phyloP scores from a whole-genome alignment of 306 rosid species.

The Vigna radiata region DNA sequence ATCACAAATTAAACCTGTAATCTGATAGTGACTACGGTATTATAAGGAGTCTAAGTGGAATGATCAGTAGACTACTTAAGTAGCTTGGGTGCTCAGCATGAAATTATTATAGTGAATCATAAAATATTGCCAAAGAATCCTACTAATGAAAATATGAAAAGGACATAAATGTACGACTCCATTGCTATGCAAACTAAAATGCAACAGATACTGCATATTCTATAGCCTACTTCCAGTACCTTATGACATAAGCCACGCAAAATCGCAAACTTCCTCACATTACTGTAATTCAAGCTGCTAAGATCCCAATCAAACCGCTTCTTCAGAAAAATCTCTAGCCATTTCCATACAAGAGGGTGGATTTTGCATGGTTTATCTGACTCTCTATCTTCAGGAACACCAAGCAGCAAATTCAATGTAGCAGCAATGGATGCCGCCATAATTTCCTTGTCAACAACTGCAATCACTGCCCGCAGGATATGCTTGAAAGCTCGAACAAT shows the following conservation, averaged over 20 bases:
- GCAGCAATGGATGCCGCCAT: constrained; percentile 74
- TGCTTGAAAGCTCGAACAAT: constrained; percentile 92
- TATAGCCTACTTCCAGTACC: constrained; percentile 52
- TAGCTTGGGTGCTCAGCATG: background rate
- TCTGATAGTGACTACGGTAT: background rate
- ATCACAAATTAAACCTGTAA: background rate
- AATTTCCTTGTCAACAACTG: constrained; percentile 62
- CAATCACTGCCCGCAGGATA: constrained; percentile 83
- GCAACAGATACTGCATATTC: constrained; percentile 10
- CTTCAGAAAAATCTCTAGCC: constrained; percentile 75
- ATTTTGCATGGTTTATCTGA: constrained; percentile 55
- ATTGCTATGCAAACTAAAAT: constrained; percentile 21
- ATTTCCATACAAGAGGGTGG: constrained; percentile 79
- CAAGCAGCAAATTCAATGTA: constrained; percentile 77
- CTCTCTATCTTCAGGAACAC: constrained; percentile 65
- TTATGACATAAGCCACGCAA: constrained; percentile 87
- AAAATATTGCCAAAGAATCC: background rate
- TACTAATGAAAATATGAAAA: too few relatives aligned
- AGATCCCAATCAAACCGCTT: constrained; percentile 82
- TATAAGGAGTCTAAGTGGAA: background rate
- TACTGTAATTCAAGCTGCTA: constrained; percentile 61
- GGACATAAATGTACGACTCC: background rate
- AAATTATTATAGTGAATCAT: constrained; percentile 3
- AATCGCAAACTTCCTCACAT: constrained; percentile 78
- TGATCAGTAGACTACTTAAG: background rate